Percentiles rank a stretch among this genome's conserved stretches.
Evolutionary conservation across 2,329 filamentous ascomycete species (phyloP).

Genomic region (Pezicula radicicola): DNA sequence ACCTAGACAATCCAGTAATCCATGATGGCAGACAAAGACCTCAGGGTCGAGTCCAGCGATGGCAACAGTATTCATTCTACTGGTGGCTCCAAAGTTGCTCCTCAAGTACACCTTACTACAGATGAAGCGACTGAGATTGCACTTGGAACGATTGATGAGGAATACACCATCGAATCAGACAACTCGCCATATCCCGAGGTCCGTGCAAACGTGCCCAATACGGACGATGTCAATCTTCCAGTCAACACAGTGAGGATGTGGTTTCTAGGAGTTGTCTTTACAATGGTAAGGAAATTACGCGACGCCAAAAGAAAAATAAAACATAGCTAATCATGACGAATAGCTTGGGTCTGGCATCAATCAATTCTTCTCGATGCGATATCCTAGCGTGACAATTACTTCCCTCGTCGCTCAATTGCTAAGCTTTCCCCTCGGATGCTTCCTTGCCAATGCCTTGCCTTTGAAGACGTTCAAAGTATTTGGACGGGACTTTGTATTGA

Average conservation of each 20-base stretch:
- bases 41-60: too few species aligned
- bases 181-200: slow-evolving; percentile 57
- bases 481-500: slow-evolving; percentile 49
- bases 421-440: slow-evolving; percentile 44
- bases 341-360: slow-evolving; percentile 4
- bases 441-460: slow-evolving; percentile 42
- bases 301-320: background rate
- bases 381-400: slow-evolving; percentile 6
- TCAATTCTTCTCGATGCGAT: slow-evolving; percentile 6
- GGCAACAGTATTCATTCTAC: too few species aligned
- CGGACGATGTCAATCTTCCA: slow-evolving; percentile 56
- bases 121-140: slow-evolving; percentile 5
- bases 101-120: background rate
- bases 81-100: background rate
- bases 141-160: slow-evolving; percentile 7
- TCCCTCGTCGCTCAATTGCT: slow-evolving; percentile 7
- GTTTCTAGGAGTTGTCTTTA: slow-evolving; percentile 49
- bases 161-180: slow-evolving; percentile 2
- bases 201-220: slow-evolving; percentile 55
- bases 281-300: background rate
- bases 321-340: background rate
- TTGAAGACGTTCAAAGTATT: slow-evolving; percentile 33
- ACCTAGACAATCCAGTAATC: too few species aligned
- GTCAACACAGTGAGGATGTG: slow-evolving; percentile 64
- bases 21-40: too few species aligned